These are phyloP conservation scores for Kodamaea plutei DNA, from an alignment of 1,139 yeast genomes.

Conservation along the genomic window DNA sequence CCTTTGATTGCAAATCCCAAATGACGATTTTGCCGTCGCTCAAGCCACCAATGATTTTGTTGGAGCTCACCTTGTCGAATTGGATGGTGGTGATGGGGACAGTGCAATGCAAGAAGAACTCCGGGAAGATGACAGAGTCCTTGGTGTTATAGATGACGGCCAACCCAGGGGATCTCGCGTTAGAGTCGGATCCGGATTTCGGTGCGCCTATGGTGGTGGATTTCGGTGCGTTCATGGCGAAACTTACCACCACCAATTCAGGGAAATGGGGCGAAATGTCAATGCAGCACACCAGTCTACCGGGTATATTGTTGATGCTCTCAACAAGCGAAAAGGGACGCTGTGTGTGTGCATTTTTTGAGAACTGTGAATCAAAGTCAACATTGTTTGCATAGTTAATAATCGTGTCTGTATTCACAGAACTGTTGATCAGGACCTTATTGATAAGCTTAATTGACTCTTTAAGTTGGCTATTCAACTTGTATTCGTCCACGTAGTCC, in stretches of 20 bases:
- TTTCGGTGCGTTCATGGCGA: constrained; percentile 11
- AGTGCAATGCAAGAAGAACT: constrained; percentile 40
- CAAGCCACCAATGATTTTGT: constrained; percentile 35
- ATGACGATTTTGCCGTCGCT: constrained; percentile 35
- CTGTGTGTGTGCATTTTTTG: constrained; percentile 3
- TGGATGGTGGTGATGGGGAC: constrained; percentile 43
- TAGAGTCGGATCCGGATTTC: not conserved
- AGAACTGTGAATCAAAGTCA: constrained; percentile 6
- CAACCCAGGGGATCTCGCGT: constrained; percentile 28
- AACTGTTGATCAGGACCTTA: constrained; percentile 11
- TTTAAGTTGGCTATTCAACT: constrained; percentile 13
- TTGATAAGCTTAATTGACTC: constrained; percentile 18
- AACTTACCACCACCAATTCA: constrained; percentile 40
- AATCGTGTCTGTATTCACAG: constrained; percentile 8
- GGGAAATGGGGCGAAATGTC: constrained; percentile 40
- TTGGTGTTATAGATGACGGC: constrained; percentile 30
- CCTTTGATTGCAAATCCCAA: constrained; percentile 30
- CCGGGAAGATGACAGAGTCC: constrained; percentile 32
- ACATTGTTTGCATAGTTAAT: constrained; percentile 13
- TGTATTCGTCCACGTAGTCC: constrained; percentile 8
- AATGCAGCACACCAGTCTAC: constrained; percentile 32
- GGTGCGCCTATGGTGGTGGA: constrained; percentile 6
- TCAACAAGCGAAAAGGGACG: constrained; percentile 5
- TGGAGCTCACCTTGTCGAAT: constrained; percentile 29
- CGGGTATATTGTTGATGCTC: constrained; percentile 1